Conservation (phyloP, 306 rosid genomes). For the Alnus rubra region DNA sequence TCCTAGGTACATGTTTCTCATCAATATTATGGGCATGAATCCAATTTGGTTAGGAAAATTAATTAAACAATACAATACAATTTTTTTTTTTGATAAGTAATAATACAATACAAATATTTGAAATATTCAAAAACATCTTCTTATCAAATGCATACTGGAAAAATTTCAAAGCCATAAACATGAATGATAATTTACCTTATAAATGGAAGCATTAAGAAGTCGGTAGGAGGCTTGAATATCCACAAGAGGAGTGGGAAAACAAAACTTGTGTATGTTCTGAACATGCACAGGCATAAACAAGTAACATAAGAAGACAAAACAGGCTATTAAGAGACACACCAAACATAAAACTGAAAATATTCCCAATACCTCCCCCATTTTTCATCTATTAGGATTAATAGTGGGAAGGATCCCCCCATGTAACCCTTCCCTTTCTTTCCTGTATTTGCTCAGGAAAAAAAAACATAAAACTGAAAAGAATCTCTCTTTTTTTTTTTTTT, state of each 20-base stretch:
- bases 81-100: too few species aligned
- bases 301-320: constrained; percentile 24
- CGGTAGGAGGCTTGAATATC: constrained; percentile 44
- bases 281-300: constrained; percentile 27
- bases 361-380: too few species aligned
- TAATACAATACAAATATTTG: background rate
- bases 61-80: background rate
- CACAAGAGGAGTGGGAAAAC: constrained; percentile 43
- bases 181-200: constrained; percentile 60
- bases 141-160: background rate
- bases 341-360: constrained; percentile 8
- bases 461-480: too few species aligned
- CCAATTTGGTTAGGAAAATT: background rate
- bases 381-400: too few species aligned
- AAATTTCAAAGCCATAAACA: background rate
- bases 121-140: background rate
- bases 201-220: constrained; percentile 65
- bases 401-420: too few species aligned
- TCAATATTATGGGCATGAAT: background rate
- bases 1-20: background rate
- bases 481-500: too few species aligned
- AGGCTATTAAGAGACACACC: constrained; percentile 25
- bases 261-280: constrained; percentile 79
- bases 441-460: too few species aligned
- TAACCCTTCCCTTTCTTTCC: too few species aligned